Evolutionary conservation across 2,329 filamentous ascomycete genomes (phyloP).

Genomic region (Alternaria brassicicola): DNA sequence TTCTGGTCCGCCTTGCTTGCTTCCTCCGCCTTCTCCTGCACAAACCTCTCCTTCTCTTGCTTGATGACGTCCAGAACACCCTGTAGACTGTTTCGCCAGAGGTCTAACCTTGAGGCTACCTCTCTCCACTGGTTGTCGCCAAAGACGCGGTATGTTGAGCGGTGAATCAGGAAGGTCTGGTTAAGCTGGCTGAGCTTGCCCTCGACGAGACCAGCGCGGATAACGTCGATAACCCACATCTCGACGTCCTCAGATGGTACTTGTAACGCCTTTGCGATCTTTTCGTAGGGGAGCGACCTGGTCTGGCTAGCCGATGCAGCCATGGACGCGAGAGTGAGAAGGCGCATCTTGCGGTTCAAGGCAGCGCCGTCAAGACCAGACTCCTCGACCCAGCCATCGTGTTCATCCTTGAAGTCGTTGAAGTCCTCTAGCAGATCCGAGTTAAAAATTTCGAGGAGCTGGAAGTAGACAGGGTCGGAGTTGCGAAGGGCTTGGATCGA

Average conservation of each 20-base stretch:
- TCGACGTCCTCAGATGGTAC: conserved; percentile 85
- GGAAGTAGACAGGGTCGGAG: conserved; percentile 82
- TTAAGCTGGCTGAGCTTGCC: conserved; percentile 94
- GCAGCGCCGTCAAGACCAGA: conserved; percentile 72
- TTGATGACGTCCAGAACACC: conserved; percentile 79
- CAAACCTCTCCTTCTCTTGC: conserved; percentile 79
- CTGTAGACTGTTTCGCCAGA: conserved; percentile 83
- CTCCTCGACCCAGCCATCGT: conserved; percentile 82
- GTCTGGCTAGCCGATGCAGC: conserved; percentile 77
- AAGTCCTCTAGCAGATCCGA: conserved; percentile 94
- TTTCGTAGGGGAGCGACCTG: conserved; percentile 85
- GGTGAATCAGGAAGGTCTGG: conserved; percentile 92
- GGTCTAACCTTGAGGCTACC: conserved; percentile 86
- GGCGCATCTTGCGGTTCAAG: conserved; percentile 92
- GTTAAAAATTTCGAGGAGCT: conserved; percentile 93
- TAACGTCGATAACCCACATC: conserved; percentile 98
- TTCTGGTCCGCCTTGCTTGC: conserved; percentile 73
- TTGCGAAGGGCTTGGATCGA: conserved; percentile 86
- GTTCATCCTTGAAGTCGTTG: conserved; percentile 92
- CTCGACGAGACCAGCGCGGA: conserved; percentile 92
- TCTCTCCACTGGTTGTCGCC: conserved; percentile 98
- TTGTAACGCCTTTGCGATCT: conserved; percentile 83
- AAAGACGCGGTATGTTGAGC: conserved; percentile 95
- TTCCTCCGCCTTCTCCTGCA: conserved; percentile 78
- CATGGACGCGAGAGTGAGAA: conserved; percentile 89